Evolutionary conservation across 768 basidiomycete species (phyloP), one percentile per base, ranked within the genome.

Genomic region (Paxillus involutus): DNA sequence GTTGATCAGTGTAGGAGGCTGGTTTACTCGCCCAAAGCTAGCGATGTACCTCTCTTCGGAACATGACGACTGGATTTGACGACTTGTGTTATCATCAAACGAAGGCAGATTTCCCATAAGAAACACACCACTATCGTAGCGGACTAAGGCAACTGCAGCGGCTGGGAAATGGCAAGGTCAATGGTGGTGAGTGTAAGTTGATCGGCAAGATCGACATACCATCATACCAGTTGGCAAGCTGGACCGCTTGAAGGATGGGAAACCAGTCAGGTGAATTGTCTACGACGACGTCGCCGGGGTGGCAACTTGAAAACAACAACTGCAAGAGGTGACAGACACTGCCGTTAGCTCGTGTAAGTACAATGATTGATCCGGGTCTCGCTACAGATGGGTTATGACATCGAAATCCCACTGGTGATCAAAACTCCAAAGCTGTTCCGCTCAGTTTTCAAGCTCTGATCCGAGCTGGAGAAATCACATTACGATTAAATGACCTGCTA

Each of bases 1-100:
- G 14, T 14, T n/a, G 5, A 13, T 24, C 17, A 33, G 33, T 33
- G 6, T 33, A 3, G 33, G 12, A 33, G 33, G n/a, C 59, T 64
- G 21, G 36, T 11, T n/a, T 14, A 6, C 16, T 30, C 17, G 19
- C 9, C 12, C 12, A 46, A n/a, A 12, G 17, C 1, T 26, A 30
- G 29, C 24, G 43, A 42, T 56, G 46, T 37, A 58, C 62, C 62
- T 61, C 63, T 51, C 59, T 55, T 19, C 54, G 49, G 39, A 63
- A 63, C 56, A 64, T 51, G 52, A 64, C 51, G 13, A 51, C 59
- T 64, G 11, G 21, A 16, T 43, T 46, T 29, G 19, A 33, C 30
- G 13, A 41, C 7, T 9, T 1, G 21, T 21, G 21, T 40, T 47
- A 46, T 45, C 48, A 53, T 16, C 9, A 35, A 9, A 29, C 26